phyloP scores from a whole-genome alignment of 768 basidiomycete genomes.

The Obba rivulosa region DNA sequence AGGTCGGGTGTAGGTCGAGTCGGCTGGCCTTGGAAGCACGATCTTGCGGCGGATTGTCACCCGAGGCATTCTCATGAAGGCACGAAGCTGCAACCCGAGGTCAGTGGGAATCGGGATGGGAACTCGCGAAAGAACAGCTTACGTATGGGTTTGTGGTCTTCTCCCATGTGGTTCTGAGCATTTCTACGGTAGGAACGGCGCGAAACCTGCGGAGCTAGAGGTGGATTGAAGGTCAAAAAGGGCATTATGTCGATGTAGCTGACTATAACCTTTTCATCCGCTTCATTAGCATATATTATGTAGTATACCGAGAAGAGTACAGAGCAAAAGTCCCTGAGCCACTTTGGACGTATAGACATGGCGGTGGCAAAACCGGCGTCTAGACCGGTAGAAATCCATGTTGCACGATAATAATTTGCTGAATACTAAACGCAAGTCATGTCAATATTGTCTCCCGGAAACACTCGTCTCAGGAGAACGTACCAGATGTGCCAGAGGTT shows the following conservation, averaged over 20 bases:
- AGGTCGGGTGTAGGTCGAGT: conserved; percentile 74
- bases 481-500: conserved; percentile 86
- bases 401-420: conserved; percentile 90
- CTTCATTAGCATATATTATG: conserved; percentile 82
- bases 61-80: conserved; percentile 53
- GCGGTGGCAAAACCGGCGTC: conserved; percentile 97
- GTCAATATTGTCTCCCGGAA: neutral
- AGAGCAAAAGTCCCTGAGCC: conserved; percentile 84
- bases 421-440: conserved; percentile 57
- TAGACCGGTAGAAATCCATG: conserved; percentile 91
- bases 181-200: conserved; percentile 92
- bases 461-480: conserved; percentile 22
- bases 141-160: conserved; percentile 94
- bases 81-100: conserved; percentile 49
- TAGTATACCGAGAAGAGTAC: conserved; percentile 87
- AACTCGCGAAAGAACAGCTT: conserved; percentile 22
- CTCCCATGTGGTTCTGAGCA: conserved; percentile 95
- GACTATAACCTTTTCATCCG: conserved; percentile 83
- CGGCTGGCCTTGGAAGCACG: conserved; percentile 73
- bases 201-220: conserved; percentile 82
- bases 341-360: conserved; percentile 86
- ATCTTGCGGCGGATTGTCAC: conserved; percentile 69
- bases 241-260: neutral
- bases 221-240: neutral
- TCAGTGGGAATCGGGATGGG: neutral